These are phyloP conservation scores for Aspergillus leporis DNA, from an alignment of 495 filamentous ascomycete species.

Conservation along the genomic window DNA sequence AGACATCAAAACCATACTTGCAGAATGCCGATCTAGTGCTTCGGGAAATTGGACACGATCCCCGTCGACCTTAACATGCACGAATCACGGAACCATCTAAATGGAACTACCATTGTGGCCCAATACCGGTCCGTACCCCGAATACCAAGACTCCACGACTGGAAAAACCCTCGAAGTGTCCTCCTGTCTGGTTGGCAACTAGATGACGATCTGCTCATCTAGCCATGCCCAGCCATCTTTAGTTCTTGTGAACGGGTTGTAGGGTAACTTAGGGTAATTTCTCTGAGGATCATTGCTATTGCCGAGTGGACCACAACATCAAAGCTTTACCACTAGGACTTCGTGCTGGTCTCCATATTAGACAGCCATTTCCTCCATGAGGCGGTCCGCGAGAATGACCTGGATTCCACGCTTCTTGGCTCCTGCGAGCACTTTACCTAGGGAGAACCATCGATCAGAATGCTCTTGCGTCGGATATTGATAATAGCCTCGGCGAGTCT, in stretches of 20 bases:
- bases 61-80: neutral
- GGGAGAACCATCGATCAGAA: neutral
- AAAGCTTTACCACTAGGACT: neutral
- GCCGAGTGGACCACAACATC: neutral
- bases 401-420: neutral
- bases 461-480: neutral
- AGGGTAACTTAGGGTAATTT: neutral
- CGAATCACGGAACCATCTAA: neutral
- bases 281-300: neutral
- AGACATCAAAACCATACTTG: neutral
- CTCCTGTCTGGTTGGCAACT: neutral
- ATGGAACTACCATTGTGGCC: neutral
- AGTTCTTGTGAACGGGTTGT: neutral
- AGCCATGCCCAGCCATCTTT: neutral
- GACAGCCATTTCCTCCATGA: neutral
- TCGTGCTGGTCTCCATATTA: neutral
- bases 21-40: conserved; percentile 1
- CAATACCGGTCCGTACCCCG: conserved; percentile 1
- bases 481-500: neutral
- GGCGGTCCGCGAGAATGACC: neutral
- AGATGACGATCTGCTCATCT: conserved; percentile 1
- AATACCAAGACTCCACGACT: neutral
- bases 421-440: neutral
- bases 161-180: neutral
- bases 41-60: conserved; percentile 3